Percentiles rank a stretch among this genome's conserved stretches.
Evolutionary conservation across 2,329 filamentous ascomycete genomes (phyloP).

Genomic region (Fusarium pseudonygamai): DNA sequence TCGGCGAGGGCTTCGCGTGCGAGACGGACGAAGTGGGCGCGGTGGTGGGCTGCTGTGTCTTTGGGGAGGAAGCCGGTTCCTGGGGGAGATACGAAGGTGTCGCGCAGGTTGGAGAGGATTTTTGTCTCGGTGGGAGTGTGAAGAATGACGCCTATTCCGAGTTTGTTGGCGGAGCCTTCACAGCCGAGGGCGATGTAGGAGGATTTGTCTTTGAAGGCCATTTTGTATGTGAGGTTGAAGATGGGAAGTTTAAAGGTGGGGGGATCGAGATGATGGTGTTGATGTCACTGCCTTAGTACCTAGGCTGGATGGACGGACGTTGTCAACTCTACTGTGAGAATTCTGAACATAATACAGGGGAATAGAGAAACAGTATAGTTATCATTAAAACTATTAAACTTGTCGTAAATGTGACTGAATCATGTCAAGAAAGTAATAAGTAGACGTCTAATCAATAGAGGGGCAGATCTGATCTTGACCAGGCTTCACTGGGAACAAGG

Average conservation of each 20-base stretch:
- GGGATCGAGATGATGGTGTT: slow-evolving; percentile 13
- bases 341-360: neutral
- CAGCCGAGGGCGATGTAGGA: slow-evolving; percentile 66
- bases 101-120: slow-evolving; percentile 91
- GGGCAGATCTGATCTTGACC: slow-evolving; percentile 11
- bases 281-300: neutral
- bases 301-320: neutral
- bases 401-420: no score
- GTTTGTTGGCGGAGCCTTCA: slow-evolving; percentile 97
- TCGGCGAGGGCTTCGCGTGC: slow-evolving; percentile 80
- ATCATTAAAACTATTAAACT: neutral
- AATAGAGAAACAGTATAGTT: no score
- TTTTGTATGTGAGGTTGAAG: slow-evolving; percentile 19
- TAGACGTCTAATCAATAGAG: slow-evolving; percentile 22
- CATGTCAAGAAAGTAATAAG: slow-evolving; percentile 18
- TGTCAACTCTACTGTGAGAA: neutral
- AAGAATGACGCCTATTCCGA: slow-evolving; percentile 90
- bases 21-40: slow-evolving; percentile 82
- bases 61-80: slow-evolving; percentile 96
- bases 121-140: slow-evolving; percentile 69
- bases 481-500: slow-evolving; percentile 1
- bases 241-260: slow-evolving; percentile 19
- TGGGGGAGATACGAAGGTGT: slow-evolving; percentile 92
- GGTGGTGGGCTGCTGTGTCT: slow-evolving; percentile 93
- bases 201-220: slow-evolving; percentile 46